Evolutionary conservation across 306 rosid species (phyloP).

Genomic region (Quercus bicolor): DNA sequence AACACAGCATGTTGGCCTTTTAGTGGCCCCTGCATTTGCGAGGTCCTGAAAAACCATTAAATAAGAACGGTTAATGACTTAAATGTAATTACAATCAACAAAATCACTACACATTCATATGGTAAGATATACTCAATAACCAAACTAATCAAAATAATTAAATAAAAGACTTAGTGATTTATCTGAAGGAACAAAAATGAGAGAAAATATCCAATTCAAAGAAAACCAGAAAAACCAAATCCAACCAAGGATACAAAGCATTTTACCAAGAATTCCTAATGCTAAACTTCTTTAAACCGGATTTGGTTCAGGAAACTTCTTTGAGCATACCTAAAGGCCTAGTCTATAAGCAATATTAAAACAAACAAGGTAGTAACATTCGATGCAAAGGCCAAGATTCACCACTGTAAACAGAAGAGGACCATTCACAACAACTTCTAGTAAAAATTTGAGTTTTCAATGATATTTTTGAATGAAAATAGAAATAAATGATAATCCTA

Average conservation of each 20-base stretch:
- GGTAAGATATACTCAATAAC: neutral
- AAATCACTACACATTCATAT: neutral
- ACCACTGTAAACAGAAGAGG: neutral
- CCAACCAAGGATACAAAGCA: neutral
- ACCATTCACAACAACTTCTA: neutral
- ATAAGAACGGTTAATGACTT: neutral
- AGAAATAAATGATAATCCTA: neutral
- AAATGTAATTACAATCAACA: neutral
- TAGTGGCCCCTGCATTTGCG: conserved; percentile 88
- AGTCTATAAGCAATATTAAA: neutral
- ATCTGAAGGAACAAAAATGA: neutral
- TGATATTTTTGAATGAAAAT: neutral
- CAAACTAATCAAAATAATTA: neutral
- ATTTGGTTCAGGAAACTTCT: neutral
- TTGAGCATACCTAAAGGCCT: neutral
- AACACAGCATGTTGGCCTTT: conserved; percentile 98
- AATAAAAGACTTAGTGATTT: neutral
- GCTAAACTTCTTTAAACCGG: neutral
- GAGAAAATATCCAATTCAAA: neutral
- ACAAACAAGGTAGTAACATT: neutral
- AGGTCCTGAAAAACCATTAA: conserved; percentile 57
- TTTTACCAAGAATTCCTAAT: neutral
- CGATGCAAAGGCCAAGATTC: neutral
- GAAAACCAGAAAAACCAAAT: neutral
- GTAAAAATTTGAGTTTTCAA: neutral